Evolutionary conservation across 202 grass and related monocot genomes (phyloP), one percentile per base, ranked within the genome.

Genomic region (Bolboschoenoplectus hybrid): DNA sequence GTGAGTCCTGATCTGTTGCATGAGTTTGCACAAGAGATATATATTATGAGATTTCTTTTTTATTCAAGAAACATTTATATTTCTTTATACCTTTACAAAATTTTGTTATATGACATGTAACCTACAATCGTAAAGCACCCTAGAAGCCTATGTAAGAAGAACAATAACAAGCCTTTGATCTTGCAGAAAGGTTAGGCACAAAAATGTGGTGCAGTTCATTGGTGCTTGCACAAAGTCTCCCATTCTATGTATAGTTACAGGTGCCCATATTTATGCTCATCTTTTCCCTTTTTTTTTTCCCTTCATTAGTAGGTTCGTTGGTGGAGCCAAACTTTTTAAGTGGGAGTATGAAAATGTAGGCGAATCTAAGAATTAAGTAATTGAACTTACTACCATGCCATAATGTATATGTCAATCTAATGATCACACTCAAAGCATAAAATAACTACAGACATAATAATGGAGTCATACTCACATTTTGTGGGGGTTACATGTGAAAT

Each of bases 1-100:
- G 86, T 95, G 58, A 91, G 86, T 19, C 85, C 91, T 32, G 87
- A 95, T 74, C 89, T 93, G 89, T 87, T 91, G 74, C 95, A 87
- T 7, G 95, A 97, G 44, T 97, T 97, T 93, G 90, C 92, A 79
- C 95, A 97, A 83, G 93, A 97, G 91, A 91, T 97, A 71, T 97
- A 92, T 82, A 97, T 97, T 76, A 89, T 97, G 93, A 90, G 92
- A 93, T 97, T 82, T 40, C 9, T 0, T 6, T 51, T 75, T 50
- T 74, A 34, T 52, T 53, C 1, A 35, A 35, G 9, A 75, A 75
- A 53, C n/a, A 36, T 11, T 52, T 35, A 51, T 34, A 75, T 75
- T 72, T n/a, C 70, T 50, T 2, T 53, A 13, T 75, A 35, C 20
- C 3, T 53, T 47, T 32, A 52, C 3, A 75, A 6, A 66, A 14